Evolutionary conservation across 75 land plant species (phyloP).

Genomic region (Pseudotsuga menziesii): DNA sequence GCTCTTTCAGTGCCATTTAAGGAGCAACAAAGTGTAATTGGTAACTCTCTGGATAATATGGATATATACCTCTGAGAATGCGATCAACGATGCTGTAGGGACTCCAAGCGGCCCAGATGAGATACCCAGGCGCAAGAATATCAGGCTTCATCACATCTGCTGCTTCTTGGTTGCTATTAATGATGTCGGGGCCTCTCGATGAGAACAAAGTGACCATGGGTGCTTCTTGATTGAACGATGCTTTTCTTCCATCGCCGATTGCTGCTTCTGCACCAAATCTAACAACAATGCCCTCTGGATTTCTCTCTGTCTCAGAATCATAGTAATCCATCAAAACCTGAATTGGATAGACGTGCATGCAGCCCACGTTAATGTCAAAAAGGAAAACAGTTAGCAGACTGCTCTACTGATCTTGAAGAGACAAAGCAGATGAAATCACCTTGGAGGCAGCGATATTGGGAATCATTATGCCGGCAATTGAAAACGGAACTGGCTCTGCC

Average conservation of each 20-base stretch:
- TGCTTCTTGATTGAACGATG: constrained; percentile 30
- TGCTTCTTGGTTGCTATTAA: constrained; percentile 28
- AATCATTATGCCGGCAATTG: constrained; percentile 64
- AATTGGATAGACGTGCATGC: neutral
- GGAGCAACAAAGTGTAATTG: no score
- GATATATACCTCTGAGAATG: constrained; percentile 41
- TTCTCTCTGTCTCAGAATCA: constrained; percentile 40
- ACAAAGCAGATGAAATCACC: constrained; percentile 23
- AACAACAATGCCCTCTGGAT: constrained; percentile 19
- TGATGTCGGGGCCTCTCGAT: constrained; percentile 76
- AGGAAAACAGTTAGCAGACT: neutral
- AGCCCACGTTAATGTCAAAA: neutral
- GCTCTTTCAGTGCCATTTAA: no score
- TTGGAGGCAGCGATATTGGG: constrained; percentile 33
- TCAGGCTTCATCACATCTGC: constrained; percentile 89
- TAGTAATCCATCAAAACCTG: constrained; percentile 61
- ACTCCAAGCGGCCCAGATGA: constrained; percentile 93
- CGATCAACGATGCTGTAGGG: constrained; percentile 56
- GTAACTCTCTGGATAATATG: no score
- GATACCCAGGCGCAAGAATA: constrained; percentile 72
- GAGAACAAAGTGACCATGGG: constrained; percentile 76
- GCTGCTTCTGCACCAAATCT: constrained; percentile 44
- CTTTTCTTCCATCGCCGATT: constrained; percentile 61
- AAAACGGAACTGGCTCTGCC: constrained; percentile 60
- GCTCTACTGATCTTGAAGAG: neutral